Conservation (phyloP, 1,284 basidiomycete genomes). For the Trichosporon sp. region DNA sequence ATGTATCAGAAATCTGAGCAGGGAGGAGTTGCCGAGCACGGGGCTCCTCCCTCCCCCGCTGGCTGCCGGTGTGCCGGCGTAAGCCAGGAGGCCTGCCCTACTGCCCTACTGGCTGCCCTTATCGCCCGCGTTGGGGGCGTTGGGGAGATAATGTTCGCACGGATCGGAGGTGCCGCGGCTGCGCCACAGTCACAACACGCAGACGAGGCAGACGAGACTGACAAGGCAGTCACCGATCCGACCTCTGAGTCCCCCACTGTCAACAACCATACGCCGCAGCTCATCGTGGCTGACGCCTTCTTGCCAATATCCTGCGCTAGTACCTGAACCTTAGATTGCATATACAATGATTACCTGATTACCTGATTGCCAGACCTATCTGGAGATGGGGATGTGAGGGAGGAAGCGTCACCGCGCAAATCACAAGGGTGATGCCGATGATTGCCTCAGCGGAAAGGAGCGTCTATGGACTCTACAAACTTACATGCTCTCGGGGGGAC, state of each 20-base stretch:
- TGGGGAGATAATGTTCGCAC: not conserved
- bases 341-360: conserved; percentile 7
- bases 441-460: not conserved
- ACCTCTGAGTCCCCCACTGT: not conserved
- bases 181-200: not conserved
- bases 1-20: not conserved
- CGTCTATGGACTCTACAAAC: not conserved
- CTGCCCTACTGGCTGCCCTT: not conserved
- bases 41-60: not conserved
- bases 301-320: not conserved
- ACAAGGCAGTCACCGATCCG: not conserved
- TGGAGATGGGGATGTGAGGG: not conserved
- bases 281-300: not conserved
- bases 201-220: not conserved
- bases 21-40: not conserved
- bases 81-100: too few species aligned
- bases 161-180: not conserved
- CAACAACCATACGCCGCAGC: not conserved
- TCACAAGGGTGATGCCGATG: not conserved
- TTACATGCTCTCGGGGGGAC: conserved; percentile 33
- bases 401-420: not conserved
- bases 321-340: conserved; percentile 11
- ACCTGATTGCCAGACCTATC: conserved; percentile 5
- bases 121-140: not conserved
- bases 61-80: too few species aligned